Base-by-base conservation (phyloP, 345 rosid genomes). In the Eucalyptus sideroxylon region DNA sequence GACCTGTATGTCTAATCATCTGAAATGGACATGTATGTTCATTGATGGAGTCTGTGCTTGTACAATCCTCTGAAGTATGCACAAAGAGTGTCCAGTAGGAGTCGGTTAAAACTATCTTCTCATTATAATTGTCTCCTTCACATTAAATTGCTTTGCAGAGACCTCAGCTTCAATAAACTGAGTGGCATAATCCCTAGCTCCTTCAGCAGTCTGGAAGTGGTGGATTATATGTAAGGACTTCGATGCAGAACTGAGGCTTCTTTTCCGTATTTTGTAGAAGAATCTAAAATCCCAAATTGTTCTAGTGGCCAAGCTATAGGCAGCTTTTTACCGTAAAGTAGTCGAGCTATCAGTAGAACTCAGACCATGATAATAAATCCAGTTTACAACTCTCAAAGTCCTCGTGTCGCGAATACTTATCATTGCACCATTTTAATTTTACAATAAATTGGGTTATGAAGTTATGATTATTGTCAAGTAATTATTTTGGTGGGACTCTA, bases 161-260 rank as follows among this genome's bases (percentile, higher is more conserved):
- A 94, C 77, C 91, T 94, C 88, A 93, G 95, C 91, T 93, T 93
- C 88, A 94, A 94, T 88, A 92, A 93, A 87, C 67, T 92, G n/a
- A 92, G 88, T 85, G 95, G 94, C 87, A 86, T 14, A 59, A 90
- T 93, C 86, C 94, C 94, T 15, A n/a, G 12, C 69, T 51, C 82
- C 89, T 89, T 12, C 44, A 17, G n/a, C 16, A 49, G 59, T 81
- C 62, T 90, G 9, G 69, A 3, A 30, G 15, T 11, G 30, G 69
- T 62, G 7, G 31, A 11, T 27, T 30, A 11, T 62, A 6, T 62
- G 69, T 62, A 62, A 62, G 69, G 30, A 6, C 17, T 62, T 30
- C 4, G 16, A 62, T 62, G 8, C 34, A 6, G 17, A 6, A 62
- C 31, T 6, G 4, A 6, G 69, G 16, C 8, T 62, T 62, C 9